Base-by-base conservation (phyloP, 495 filamentous ascomycete species). In the Geoglossum glabrum region DNA sequence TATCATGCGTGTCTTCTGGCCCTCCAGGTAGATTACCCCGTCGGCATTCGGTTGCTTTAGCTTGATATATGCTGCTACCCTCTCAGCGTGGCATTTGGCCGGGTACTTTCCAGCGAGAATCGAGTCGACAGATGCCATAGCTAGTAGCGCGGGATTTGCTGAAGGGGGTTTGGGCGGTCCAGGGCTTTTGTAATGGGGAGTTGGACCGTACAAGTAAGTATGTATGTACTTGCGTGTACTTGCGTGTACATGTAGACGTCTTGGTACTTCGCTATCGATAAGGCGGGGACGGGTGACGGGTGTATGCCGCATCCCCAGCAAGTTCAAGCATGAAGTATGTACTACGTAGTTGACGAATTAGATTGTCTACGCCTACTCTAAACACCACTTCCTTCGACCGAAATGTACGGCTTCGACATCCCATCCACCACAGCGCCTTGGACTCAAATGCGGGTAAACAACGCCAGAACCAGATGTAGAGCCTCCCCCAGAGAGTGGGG, bases 1-100 rank as follows among this genome's bases (percentile, higher is more conserved):
- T 30, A 84, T 73, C 63, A 90, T 66, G 55, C 75, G 79, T 60
- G 82, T 87, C 67, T 81, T 80, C 63, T 88, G 82, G 45, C 82
- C 85, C 74, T 97, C 89, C 54, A 98, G 78, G 68, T 95, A 98
- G 46, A 98, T 76, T 4, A 83, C 71, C 19, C 84, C 83, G 19
- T 70, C 77, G 34, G 73, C 73, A 62, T 76, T 71, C 50, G 80
- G 77, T 25, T 77, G 68, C 63, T 79, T 78, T 50, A 72, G 67
- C 58, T 71, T 74, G 59, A 97, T 83, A 64, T 80, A 81, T 56
- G 86, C 79, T 17, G 79, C 83, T n/a, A 96, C 89, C 62, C 80
- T 80, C 61, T 79, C 76, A 43, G 85, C 86, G 69, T 98, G 92
- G 25, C 76, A 76, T 70, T 96, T 97, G 45, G 87, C 93, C n/a